Conservation (phyloP, 495 filamentous ascomycete genomes). For the Lasiosphaeria hispida region DNA sequence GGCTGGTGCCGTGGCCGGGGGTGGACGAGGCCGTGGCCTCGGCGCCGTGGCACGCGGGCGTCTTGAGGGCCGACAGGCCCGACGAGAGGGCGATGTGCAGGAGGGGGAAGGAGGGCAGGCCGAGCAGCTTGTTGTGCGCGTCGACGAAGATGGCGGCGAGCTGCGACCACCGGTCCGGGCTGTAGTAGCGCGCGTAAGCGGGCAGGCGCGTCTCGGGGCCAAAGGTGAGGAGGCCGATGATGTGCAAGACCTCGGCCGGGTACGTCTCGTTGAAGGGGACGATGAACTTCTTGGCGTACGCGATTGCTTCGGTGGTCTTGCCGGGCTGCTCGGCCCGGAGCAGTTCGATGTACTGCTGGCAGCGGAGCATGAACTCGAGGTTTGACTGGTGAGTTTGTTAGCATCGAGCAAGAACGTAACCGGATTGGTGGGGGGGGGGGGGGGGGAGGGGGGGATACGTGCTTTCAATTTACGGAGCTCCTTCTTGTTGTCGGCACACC, state of each 20-base stretch:
- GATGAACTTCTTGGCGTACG: constrained; percentile 78
- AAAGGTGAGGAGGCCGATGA: constrained; percentile 78
- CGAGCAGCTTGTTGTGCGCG: constrained; percentile 83
- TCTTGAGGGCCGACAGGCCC: constrained; percentile 92
- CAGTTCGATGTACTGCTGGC: constrained; percentile 94
- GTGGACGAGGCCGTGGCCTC: constrained; percentile 22
- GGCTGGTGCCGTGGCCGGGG: constrained; percentile 29
- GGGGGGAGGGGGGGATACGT: constrained; percentile 23
- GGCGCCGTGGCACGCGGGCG: constrained; percentile 84
- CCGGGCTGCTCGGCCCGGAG: constrained; percentile 59
- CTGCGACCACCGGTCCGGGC: constrained; percentile 63
- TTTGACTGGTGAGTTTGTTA: constrained; percentile 60
- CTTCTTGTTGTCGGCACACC: constrained; percentile 91
- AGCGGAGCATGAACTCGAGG: constrained; percentile 88
- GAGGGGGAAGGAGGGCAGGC: constrained; percentile 79
- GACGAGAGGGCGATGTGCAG: constrained; percentile 89
- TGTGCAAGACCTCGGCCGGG: constrained; percentile 64
- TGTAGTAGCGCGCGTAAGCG: constrained; percentile 60
- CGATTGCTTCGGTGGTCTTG: constrained; percentile 71
- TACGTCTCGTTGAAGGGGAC: constrained; percentile 64
- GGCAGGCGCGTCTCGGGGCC: constrained; percentile 52
- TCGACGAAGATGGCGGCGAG: constrained; percentile 80
- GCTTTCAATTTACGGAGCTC: constrained; percentile 81
- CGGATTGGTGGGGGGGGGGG: background rate
- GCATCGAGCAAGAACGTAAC: constrained; percentile 9